Evolutionary conservation across 768 basidiomycete species (phyloP).

Genomic region (Naematelia aurantialba): DNA sequence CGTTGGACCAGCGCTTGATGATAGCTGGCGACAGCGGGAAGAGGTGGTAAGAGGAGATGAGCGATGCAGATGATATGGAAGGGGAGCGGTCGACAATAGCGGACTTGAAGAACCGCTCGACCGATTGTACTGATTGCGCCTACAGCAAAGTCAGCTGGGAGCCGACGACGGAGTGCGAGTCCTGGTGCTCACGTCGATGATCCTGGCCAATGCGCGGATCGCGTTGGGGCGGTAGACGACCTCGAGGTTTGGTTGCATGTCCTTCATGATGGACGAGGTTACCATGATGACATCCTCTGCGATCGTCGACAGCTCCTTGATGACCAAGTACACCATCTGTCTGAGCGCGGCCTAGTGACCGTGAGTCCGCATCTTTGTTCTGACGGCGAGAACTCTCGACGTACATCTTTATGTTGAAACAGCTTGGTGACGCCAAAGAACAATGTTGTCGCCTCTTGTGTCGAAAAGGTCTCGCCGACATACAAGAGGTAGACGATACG

Average conservation of each 20-base stretch:
- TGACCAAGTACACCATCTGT: constrained; percentile 96
- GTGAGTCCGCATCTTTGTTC: constrained; percentile 4
- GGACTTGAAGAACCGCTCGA: constrained; percentile 98
- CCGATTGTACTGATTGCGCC: constrained; percentile 66
- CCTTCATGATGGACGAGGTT: constrained; percentile 99
- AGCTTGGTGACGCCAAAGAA: constrained; percentile 99
- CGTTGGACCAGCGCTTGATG: constrained; percentile 99
- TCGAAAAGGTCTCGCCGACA: constrained; percentile 87
- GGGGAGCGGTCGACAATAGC: constrained; percentile 96
- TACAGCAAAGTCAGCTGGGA: constrained; percentile 6
- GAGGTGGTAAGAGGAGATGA: constrained; percentile 95
- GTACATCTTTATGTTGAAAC: constrained; percentile 98
- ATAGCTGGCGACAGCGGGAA: constrained; percentile 91
- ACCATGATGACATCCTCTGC: constrained; percentile 99
- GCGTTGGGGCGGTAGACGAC: constrained; percentile 98
- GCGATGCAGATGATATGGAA: constrained; percentile 89
- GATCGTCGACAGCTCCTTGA: constrained; percentile 92
- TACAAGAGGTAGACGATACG: constrained; percentile 95
- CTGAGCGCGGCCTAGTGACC: constrained; percentile 61
- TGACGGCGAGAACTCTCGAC: constrained; percentile 45
- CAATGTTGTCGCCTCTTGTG: constrained; percentile 92
- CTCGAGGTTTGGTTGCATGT: constrained; percentile 98
- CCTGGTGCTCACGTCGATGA: constrained; percentile 90
- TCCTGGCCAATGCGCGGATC: constrained; percentile 89
- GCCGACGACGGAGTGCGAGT: not conserved